Base-by-base conservation (phyloP, 208 protist species). In the Acanthamoeba sp. region DNA sequence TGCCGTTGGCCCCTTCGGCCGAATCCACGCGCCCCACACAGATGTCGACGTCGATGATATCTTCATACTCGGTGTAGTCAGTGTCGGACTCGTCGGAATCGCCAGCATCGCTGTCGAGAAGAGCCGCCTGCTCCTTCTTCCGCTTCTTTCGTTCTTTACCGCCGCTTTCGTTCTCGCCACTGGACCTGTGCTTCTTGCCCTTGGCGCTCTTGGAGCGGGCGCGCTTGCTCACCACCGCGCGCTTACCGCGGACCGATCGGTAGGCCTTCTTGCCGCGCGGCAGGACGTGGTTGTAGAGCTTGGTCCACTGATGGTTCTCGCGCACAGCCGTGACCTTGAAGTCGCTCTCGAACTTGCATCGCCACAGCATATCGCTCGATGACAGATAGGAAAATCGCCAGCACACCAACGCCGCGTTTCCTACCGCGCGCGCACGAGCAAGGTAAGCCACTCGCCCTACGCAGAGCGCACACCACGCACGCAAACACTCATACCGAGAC, bases 231-330 rank as follows among this genome's bases (percentile, higher is more conserved):
- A 85, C 76, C 76, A 85, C 45, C 1, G 76, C 3, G 42, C 76
- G 76, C 45, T 85, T 85, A 12, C 76, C 76, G 42, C 76, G 76
- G 16, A 85, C 76, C 10, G 76, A 85, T 2, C 76, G 38, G 45
- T 85, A 85, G 42, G 42, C 45, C 76, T 85, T 85, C 2, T 32
- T 6, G 20, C 76, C 76, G 38, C 76, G 76, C 38, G 76, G 76
- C 16, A 85, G 76, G 4, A 1, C 27, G 3, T 85, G 76, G 45
- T 57, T 85, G 76, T 59, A 85, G 42, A 85, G 76, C 45, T 85
- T 85, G 76, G 76, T 85, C 76, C 76, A 85, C 45, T 85, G 42
- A n/a, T 85, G 76, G 45, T 85, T 52, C 76, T 85, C 76, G 20
- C 76, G 76, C 42, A 85, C 76, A 7, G 76, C 76, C 45, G 76